Percentiles rank a stretch among this genome's conserved stretches.
Evolutionary conservation across 257 asterid species (phyloP).

Genomic region (Nicotiana undulata): DNA sequence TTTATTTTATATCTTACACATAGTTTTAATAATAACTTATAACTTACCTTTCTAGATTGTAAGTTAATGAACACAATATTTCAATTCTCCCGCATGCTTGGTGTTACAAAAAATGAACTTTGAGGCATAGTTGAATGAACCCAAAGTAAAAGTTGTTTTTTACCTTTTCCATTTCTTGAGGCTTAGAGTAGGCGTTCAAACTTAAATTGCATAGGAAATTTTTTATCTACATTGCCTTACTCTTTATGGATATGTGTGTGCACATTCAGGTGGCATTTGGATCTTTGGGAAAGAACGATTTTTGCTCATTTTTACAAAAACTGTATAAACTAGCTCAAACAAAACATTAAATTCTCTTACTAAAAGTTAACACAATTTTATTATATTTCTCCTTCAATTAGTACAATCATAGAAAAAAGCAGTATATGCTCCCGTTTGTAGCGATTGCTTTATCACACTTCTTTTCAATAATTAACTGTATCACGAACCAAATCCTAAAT

Average conservation of each 20-base stretch:
- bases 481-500: too few relatives aligned
- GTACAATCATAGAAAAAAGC: neutral
- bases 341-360: neutral
- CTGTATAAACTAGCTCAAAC: too few relatives aligned
- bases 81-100: too few relatives aligned
- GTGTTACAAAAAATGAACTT: neutral
- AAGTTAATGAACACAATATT: too few relatives aligned
- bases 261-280: too few relatives aligned
- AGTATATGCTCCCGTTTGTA: neutral
- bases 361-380: neutral
- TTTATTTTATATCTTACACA: too few relatives aligned
- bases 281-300: too few relatives aligned
- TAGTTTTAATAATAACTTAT: too few relatives aligned
- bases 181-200: neutral
- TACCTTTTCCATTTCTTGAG: neutral
- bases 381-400: neutral
- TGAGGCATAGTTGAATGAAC: neutral
- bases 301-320: too few relatives aligned
- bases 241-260: neutral
- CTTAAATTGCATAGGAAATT: neutral
- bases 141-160: neutral
- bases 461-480: too few relatives aligned
- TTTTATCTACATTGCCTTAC: neutral
- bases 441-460: too few relatives aligned
- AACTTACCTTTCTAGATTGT: too few relatives aligned